Base-by-base conservation (phyloP, 805 yeast species). In the Saccharomycopsis lassenensis region DNA sequence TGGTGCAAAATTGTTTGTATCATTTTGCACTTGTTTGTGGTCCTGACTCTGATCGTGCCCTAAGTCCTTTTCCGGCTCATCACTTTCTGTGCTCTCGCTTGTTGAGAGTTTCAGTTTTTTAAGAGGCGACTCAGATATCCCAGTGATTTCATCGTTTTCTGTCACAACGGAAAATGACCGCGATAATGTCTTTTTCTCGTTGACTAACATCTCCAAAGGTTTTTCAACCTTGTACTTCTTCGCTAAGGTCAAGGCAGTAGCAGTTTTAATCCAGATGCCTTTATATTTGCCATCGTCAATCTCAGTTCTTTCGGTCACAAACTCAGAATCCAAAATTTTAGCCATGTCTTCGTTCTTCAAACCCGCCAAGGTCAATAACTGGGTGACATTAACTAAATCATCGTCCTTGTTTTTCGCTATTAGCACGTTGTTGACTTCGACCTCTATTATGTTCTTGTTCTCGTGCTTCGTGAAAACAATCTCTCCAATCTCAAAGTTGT, bases 1-100 rank as follows among this genome's bases (percentile, higher is more conserved):
- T 24, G 71, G 60, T 41, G 69, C 69, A 6, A 58, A 54, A 12
- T 47, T 36, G 27, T 50, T 48, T 16, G 58, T 40, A 45, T 65
- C 69, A 44, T 62, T 17, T 12, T 11, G 15, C 14, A 20, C n/a
- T 7, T 10, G 14, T 24, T 18, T 5, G 10, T 1, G 14, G 16
- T 16, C 17, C 7, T 25, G 17, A 4, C 14, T 20, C 15, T 30
- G 21, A n/a, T 19, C 16, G 2, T 25, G 30, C 2, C 25, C 32
- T 17, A 23, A n/a, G 10, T 35, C 29, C 11, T 29, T 31, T 15
- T 33, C 23, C 8, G 29, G n/a, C 12, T 15, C 23, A 10, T 18
- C 25, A 16, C 17, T 16, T 20, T 15, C 28, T 37, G 42, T 28
- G 40, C 40, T 19, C 42, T 40, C 10, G 46, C 35, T 36, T 19